Percentiles rank a stretch among this genome's conserved stretches.
Evolutionary conservation across 352 stramenopile species (phyloP).

Genomic region (Phytophthora foliorum): DNA sequence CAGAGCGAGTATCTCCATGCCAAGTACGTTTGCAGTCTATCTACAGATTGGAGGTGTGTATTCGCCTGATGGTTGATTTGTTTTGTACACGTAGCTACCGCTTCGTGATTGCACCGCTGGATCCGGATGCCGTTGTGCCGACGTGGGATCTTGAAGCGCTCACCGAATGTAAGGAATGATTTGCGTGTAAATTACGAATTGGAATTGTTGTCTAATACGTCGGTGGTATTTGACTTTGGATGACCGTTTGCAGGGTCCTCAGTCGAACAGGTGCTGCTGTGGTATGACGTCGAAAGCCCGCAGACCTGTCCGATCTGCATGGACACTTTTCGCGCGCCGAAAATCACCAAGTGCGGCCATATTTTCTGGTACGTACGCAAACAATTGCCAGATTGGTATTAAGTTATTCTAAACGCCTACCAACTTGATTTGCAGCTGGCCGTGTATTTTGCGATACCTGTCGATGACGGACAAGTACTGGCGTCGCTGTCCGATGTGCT

Average conservation of each 20-base stretch:
- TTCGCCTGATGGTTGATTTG: background rate
- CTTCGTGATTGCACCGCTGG: slow-evolving; percentile 79
- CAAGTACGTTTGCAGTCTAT: slow-evolving; percentile 61
- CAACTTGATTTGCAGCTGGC: slow-evolving; percentile 56
- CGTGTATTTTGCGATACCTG: slow-evolving; percentile 85
- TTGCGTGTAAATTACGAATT: background rate
- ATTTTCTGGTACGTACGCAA: slow-evolving; percentile 76
- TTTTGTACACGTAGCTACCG: slow-evolving; percentile 61
- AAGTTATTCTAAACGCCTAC: slow-evolving; percentile 1
- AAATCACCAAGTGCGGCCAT: slow-evolving; percentile 90
- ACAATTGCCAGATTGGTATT: background rate
- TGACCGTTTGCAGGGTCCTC: slow-evolving; percentile 62
- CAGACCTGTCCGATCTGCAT: slow-evolving; percentile 86
- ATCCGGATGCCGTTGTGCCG: slow-evolving; percentile 50
- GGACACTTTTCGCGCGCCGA: slow-evolving; percentile 78
- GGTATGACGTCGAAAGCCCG: slow-evolving; percentile 68
- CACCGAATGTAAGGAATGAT: slow-evolving; percentile 71
- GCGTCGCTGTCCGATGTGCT: slow-evolving; percentile 89
- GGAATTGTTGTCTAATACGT: background rate
- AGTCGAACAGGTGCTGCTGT: slow-evolving; percentile 87
- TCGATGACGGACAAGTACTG: slow-evolving; percentile 91
- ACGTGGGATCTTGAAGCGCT: slow-evolving; percentile 83
- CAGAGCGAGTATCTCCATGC: slow-evolving; percentile 89
- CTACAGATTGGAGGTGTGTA: background rate
- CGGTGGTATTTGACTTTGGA: background rate